Conservation (phyloP, 768 basidiomycete species). For the Cystobasidium onofrii region DNA sequence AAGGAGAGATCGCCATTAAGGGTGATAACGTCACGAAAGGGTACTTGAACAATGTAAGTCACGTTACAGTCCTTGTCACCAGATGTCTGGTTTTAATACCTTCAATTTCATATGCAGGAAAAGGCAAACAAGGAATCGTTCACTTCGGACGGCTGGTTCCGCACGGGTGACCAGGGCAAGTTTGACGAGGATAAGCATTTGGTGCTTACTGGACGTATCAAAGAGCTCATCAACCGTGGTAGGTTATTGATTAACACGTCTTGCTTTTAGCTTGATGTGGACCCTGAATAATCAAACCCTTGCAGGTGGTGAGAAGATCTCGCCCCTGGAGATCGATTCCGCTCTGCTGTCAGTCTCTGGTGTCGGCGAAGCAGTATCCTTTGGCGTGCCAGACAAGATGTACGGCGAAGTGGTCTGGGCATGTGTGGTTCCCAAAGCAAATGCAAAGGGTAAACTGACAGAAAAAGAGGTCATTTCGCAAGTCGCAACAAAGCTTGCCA, state of each 20-base stretch:
- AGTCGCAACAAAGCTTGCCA: conserved; percentile 14
- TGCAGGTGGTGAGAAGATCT: conserved; percentile 29
- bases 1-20: conserved; percentile 55
- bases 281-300: too few relatives aligned
- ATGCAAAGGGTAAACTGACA: conserved; percentile 9
- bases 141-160: conserved; percentile 33
- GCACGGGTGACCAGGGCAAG: conserved; percentile 36
- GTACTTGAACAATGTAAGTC: conserved; percentile 37
- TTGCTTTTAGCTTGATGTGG: neutral
- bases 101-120: neutral
- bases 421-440: conserved; percentile 30
- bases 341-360: conserved; percentile 50
- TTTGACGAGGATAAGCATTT: conserved; percentile 33
- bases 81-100: neutral
- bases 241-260: neutral
- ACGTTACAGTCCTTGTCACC: neutral
- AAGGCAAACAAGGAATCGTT: conserved; percentile 49
- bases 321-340: conserved; percentile 57
- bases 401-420: conserved; percentile 41
- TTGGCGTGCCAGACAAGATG: conserved; percentile 39
- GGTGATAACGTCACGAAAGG: conserved; percentile 52
- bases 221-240: conserved; percentile 47
- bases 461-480: conserved; percentile 29
- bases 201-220: conserved; percentile 31
- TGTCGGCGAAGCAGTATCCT: conserved; percentile 44